Evolutionary conservation across 768 basidiomycete genomes (phyloP).

Genomic region (Aureoboletus auriporus): DNA sequence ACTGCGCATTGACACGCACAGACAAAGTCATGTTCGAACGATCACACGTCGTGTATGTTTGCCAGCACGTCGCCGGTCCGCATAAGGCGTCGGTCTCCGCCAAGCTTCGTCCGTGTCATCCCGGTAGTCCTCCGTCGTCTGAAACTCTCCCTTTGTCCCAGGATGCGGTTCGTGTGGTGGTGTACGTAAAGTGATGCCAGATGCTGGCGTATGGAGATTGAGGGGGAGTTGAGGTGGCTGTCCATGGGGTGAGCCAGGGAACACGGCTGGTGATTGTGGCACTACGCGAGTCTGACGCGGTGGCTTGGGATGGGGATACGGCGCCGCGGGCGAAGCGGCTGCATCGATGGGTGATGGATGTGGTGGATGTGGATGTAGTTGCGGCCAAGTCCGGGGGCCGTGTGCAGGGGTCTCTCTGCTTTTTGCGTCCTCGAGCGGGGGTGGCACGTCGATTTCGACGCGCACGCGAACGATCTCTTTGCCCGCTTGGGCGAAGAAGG

Average conservation of each 20-base stretch:
- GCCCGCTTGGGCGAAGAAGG: constrained; percentile 76
- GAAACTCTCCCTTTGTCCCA: constrained; percentile 27
- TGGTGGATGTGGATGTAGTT: constrained; percentile 27
- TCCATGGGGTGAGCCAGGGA: constrained; percentile 29
- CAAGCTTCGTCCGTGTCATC: constrained; percentile 67
- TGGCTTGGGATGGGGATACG: constrained; percentile 33
- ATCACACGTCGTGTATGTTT: constrained; percentile 77
- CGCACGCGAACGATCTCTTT: constrained; percentile 74
- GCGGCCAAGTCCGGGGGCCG: constrained; percentile 28
- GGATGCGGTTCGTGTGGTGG: constrained; percentile 44
- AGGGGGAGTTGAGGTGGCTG: constrained; percentile 31
- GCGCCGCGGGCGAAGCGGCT: constrained; percentile 25
- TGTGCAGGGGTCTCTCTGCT: constrained; percentile 7
- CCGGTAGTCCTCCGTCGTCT: constrained; percentile 43
- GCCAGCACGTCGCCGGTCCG: constrained; percentile 71
- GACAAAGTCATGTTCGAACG: constrained; percentile 35
- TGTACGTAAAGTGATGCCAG: constrained; percentile 36
- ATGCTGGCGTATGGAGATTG: constrained; percentile 28
- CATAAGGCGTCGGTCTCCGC: constrained; percentile 68
- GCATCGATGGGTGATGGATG: constrained; percentile 27
- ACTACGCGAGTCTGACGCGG: constrained; percentile 24
- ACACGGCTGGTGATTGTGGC: constrained; percentile 26
- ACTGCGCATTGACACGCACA: too few species aligned
- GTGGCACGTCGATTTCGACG: constrained; percentile 60
- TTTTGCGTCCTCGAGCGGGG: constrained; percentile 23